Evolutionary conservation across 805 yeast species (phyloP), one percentile per base, ranked within the genome.

Genomic region (Kurtzmaniella cleridarum): DNA sequence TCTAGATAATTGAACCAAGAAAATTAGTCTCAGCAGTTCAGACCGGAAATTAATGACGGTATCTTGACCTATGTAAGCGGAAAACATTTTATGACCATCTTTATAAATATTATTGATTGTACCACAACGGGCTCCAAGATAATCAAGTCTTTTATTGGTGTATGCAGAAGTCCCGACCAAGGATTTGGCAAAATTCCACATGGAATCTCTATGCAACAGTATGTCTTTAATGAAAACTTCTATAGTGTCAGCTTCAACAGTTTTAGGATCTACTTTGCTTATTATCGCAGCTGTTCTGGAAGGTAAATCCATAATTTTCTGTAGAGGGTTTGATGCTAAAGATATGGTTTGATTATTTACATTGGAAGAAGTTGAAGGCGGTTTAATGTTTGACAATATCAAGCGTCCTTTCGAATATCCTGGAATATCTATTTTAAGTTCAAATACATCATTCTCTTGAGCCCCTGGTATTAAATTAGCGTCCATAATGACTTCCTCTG

Each of bases 11-110:
- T 93, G 98, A 36, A 93, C 79, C 45, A 93, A 69, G 36, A 90
- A 84, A 12, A 87, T 76, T 41, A 91, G 65, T 41, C 84, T 77
- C 2, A 97, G 95, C 30, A 95, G 82, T 51, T 91, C 97, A 1
- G 97, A 88, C 34, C 99, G 73, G 57, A 85, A 91, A 0, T 89
- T 86, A 23, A 93, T 64, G 47, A 81, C 83, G 3, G 98, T 90
- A 20, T 77, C 68, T 14, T 69, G 70, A 1, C 90, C 85, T 34
- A 91, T 69, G 51, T 79, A 87, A 0, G 88, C 91, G 8, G 95
- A 84, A 46, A 84, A 78, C 16, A 75, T 70, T 47, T 79, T 80
- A 42, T 70, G 71, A 1, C 96, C 96, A 43, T 77, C 68, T 41
- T 79, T 72, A 50, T 75, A 81, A 7, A 89, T 73, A 28, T 76